Evolutionary conservation across 768 basidiomycete species (phyloP), one percentile per base, ranked within the genome.

Genomic region (Pleurotus cornucopiae): DNA sequence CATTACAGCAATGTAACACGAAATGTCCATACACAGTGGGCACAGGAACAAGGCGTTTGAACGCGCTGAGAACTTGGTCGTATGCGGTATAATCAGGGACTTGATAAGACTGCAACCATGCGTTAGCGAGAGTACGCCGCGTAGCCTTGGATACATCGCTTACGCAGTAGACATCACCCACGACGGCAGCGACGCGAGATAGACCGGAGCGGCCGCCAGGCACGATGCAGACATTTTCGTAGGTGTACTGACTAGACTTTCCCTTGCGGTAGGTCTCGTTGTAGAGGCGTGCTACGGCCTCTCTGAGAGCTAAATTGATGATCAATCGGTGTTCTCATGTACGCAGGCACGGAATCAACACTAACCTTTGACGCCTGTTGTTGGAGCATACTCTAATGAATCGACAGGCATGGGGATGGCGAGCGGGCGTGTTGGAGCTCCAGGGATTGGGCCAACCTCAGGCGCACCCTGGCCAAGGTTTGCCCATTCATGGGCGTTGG

Each of bases 401-500:
- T 93, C 92, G 37, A 76, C 59, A 7, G 86, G 83, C 56, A 94
- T 63, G 26, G 81, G 72, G 58, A 96, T 84, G 16, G 77, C 75
- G 5, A 79, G 76, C 0, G 85, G 87, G 48, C 91, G 84, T 41
- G 77, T 68, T 0, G 85, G 80, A 2, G 89, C 90, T 55, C 82
- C 80, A 7, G 93, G 92, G 45, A 95, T 84, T 2, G 82, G 83
- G 0, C 94, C 94, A 3, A 93, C 88, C 70, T 94, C 92, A 6
- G 93, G 93, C 13, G 91, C 91, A 43, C 90, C 91, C 71, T 95
- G 93, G n/a, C 94, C 95, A 7, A 92, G 77, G 65, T 93, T 92
- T 4, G 89, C 80, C 91, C 92, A 94, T 60, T 87, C 85, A 63
- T 91, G 86, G 12, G 84, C 85, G 61, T 76, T 75, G 57, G 88